A percentile compares a stretch with the other conserved stretches of the same genome.
Evolutionary conservation across 108 stramenopile genomes (phyloP).

Genomic region (Fistulifera solaris): DNA sequence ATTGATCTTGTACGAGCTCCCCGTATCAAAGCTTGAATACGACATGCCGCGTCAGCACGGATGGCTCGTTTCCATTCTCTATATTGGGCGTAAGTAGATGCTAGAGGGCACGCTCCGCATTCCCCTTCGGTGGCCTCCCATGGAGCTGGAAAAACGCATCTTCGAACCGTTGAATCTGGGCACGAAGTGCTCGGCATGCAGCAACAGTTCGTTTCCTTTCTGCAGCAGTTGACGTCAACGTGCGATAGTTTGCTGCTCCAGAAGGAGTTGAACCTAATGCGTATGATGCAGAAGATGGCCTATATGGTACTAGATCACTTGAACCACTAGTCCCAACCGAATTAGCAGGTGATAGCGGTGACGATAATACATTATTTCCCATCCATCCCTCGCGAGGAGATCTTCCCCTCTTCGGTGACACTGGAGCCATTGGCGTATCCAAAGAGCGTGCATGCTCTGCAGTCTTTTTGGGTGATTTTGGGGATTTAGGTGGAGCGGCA

Average conservation of each 20-base stretch:
- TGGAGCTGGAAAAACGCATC: constrained; percentile 71
- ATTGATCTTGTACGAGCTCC: constrained; percentile 42
- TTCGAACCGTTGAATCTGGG: constrained; percentile 83
- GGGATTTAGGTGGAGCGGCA: neutral
- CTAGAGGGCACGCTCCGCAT: constrained; percentile 77
- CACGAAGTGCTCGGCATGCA: constrained; percentile 77
- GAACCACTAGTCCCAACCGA: constrained; percentile 19
- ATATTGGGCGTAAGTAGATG: constrained; percentile 83
- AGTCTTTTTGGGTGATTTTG: neutral
- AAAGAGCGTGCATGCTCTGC: too few species aligned
- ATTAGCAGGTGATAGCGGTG: constrained; percentile 19
- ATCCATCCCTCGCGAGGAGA: too few species aligned
- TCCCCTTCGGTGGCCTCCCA: constrained; percentile 71
- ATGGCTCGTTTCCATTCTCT: constrained; percentile 85
- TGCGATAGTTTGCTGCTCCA: constrained; percentile 52
- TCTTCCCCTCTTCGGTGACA: too few species aligned
- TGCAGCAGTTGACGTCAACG: constrained; percentile 72
- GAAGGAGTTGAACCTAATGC: constrained; percentile 11
- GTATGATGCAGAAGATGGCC: constrained; percentile 29
- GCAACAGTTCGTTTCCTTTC: constrained; percentile 81
- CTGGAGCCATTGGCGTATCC: too few species aligned
- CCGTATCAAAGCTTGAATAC: constrained; percentile 74
- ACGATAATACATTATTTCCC: constrained; percentile 12
- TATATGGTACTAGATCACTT: constrained; percentile 25
- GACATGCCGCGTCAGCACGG: constrained; percentile 76